Percentiles rank a stretch among this genome's conserved stretches.
These are phyloP conservation scores for Xylariaceae sp. DNA, from an alignment of 2,329 filamentous ascomycete genomes.

Conservation along the genomic window DNA sequence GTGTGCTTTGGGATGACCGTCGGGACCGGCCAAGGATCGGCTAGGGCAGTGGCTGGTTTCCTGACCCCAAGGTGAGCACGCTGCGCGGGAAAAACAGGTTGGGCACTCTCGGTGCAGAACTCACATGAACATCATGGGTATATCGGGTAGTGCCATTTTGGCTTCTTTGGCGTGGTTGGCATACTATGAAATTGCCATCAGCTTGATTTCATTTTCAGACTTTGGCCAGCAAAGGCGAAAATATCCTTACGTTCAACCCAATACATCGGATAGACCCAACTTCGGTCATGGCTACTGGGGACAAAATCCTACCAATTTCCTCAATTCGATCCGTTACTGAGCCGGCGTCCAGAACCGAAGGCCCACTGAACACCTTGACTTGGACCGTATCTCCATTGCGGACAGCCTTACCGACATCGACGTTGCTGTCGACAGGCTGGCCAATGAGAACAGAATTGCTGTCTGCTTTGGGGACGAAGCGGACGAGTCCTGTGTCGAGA, in stretches of 20 bases:
- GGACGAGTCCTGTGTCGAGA: conserved; percentile 42
- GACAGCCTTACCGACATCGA: conserved; percentile 56
- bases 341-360: conserved; percentile 53
- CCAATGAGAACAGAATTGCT: conserved; percentile 41
- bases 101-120: neutral
- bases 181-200: too few species aligned
- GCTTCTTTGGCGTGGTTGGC: conserved; percentile 41
- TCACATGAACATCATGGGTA: conserved; percentile 53
- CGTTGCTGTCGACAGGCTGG: conserved; percentile 45
- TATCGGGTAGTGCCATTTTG: conserved; percentile 44
- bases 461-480: conserved; percentile 48
- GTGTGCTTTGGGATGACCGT: conserved; percentile 51
- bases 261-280: conserved; percentile 56
- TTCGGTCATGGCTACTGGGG: conserved; percentile 43
- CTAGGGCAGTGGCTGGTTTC: conserved; percentile 51
- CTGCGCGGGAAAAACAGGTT: too few species aligned
- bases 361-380: conserved; percentile 53
- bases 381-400: conserved; percentile 52
- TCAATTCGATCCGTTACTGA: conserved; percentile 39
- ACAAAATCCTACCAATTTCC: conserved; percentile 44
- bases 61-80: conserved; percentile 12
- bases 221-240: conserved; percentile 12
- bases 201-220: neutral
- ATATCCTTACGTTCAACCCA: conserved; percentile 50
- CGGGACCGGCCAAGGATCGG: conserved; percentile 48